Evolutionary conservation across 495 filamentous ascomycete species (phyloP).

Genomic region (Pseudoneurospora amorphoporcata): DNA sequence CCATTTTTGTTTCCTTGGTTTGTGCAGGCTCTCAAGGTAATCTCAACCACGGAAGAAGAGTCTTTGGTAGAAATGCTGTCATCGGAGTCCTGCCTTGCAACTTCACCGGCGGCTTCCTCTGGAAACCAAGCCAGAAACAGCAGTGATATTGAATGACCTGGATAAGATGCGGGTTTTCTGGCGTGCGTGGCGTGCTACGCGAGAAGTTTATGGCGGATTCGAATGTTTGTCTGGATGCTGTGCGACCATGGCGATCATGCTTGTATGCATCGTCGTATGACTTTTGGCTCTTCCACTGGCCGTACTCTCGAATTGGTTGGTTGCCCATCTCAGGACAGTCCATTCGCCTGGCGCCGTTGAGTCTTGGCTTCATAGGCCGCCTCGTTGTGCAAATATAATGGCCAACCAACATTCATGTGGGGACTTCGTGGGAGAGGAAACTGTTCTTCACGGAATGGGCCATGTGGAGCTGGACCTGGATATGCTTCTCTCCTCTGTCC

Average conservation of each 20-base stretch:
- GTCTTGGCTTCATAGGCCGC: neutral
- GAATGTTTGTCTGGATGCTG: neutral
- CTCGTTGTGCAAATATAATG: neutral
- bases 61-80: neutral
- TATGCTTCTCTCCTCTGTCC: neutral
- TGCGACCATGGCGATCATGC: neutral
- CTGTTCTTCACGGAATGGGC: neutral
- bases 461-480: neutral
- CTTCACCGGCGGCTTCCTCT: neutral
- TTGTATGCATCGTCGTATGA: neutral
- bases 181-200: neutral
- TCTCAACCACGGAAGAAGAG: neutral
- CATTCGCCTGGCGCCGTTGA: neutral
- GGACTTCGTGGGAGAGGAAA: neutral
- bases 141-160: neutral
- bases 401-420: neutral
- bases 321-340: neutral
- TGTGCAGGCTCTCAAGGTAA: neutral
- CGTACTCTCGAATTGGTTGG: neutral
- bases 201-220: neutral
- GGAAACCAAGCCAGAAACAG: neutral
- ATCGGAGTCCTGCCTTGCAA: neutral
- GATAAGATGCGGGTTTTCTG: neutral
- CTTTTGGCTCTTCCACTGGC: neutral
- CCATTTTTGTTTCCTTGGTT: neutral